Conservation (phyloP, 495 filamentous ascomycete genomes). For the Penicillium pulvis region DNA sequence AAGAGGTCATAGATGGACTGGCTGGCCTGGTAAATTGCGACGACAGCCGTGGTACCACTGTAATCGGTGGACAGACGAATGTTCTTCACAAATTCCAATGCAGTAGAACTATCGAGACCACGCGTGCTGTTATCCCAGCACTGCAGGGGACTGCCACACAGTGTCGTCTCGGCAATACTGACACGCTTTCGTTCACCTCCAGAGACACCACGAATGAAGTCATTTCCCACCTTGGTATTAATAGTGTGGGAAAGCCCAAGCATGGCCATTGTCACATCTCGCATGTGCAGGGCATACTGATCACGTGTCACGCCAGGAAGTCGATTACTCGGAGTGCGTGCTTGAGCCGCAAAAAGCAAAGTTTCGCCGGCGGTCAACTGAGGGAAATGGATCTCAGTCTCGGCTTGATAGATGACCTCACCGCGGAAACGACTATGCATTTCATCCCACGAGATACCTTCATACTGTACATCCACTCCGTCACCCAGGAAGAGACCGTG, state of each 20-base stretch:
- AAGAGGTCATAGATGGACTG: constrained; percentile 77
- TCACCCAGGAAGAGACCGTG: constrained; percentile 69
- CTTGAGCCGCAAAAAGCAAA: constrained; percentile 69
- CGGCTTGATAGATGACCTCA: constrained; percentile 80
- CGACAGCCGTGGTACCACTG: constrained; percentile 63
- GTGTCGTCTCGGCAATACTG: constrained; percentile 71
- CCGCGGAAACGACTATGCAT: constrained; percentile 73
- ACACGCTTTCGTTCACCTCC: constrained; percentile 85
- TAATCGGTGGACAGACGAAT: constrained; percentile 67
- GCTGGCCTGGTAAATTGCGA: constrained; percentile 85
- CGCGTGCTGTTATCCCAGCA: constrained; percentile 83
- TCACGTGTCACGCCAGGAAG: constrained; percentile 59
- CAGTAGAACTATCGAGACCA: constrained; percentile 78
- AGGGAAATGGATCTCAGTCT: constrained; percentile 80
- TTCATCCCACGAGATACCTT: constrained; percentile 53
- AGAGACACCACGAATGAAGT: constrained; percentile 75
- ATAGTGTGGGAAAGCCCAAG: constrained; percentile 75
- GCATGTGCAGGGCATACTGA: constrained; percentile 64
- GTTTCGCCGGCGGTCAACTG: constrained; percentile 79
- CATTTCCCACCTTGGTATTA: constrained; percentile 78
- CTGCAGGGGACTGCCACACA: constrained; percentile 68
- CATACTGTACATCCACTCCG: constrained; percentile 71
- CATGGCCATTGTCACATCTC: constrained; percentile 81
- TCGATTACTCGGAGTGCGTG: constrained; percentile 64
- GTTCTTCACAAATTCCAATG: constrained; percentile 76